Conservation (phyloP, 768 basidiomycete species). For the Termitomyces sp. region DNA sequence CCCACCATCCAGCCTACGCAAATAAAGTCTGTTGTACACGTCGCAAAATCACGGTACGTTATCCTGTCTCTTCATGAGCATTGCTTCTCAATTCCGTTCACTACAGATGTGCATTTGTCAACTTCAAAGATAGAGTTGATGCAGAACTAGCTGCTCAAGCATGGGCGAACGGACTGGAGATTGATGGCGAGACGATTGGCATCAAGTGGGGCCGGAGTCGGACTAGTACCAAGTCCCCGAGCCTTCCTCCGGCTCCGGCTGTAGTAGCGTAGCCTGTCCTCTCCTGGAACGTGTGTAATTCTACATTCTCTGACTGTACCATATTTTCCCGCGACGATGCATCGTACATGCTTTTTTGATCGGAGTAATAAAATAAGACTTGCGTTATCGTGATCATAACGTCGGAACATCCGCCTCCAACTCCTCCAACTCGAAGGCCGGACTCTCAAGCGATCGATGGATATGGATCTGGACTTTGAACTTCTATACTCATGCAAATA, state of each 20-base stretch:
- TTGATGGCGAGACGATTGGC: slow-evolving; percentile 66
- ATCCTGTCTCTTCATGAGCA: background rate
- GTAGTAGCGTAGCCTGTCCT: slow-evolving; percentile 10
- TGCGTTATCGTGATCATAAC: background rate
- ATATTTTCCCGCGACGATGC: background rate
- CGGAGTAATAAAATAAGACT: background rate
- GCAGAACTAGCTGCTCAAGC: slow-evolving; percentile 87
- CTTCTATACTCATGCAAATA: slow-evolving; percentile 20
- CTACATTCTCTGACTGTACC: background rate
- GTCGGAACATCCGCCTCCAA: background rate
- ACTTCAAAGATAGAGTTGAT: slow-evolving; percentile 76
- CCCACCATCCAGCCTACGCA: slow-evolving; percentile 57
- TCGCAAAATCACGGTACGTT: slow-evolving; percentile 70
- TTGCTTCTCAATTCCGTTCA: background rate
- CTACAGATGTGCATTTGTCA: slow-evolving; percentile 87
- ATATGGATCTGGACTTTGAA: background rate
- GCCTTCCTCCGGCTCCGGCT: slow-evolving; percentile 14
- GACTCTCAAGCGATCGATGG: background rate
- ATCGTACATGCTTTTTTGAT: no score
- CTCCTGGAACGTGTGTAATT: background rate
- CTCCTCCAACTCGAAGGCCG: background rate
- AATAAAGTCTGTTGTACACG: slow-evolving; percentile 80
- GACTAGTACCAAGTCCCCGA: slow-evolving; percentile 28
- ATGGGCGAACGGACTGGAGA: slow-evolving; percentile 87
- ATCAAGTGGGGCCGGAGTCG: slow-evolving; percentile 89